These are phyloP conservation scores for Pogostemon cablin DNA, from an alignment of 257 asterid species.

Conservation along the genomic window DNA sequence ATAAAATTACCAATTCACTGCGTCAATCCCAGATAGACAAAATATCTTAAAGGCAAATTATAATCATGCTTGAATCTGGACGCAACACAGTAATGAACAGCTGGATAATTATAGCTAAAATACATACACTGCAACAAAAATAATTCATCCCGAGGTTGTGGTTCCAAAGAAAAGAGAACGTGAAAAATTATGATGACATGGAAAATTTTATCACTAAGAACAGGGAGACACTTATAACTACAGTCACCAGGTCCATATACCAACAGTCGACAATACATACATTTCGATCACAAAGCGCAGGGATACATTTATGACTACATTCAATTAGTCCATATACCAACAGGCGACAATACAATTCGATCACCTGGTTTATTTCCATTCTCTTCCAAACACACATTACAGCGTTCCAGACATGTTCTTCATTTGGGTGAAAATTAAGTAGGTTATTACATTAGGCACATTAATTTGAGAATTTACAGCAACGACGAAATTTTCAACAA, in stretches of 20 bases:
- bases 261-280: background rate
- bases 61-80: background rate
- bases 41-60: background rate
- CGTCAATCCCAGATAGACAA: background rate
- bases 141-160: background rate
- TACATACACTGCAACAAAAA: background rate
- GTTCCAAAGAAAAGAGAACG: background rate
- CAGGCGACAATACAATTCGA: background rate
- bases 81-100: constrained; percentile 12
- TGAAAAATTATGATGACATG: background rate
- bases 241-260: background rate
- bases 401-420: background rate
- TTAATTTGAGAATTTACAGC: background rate
- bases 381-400: background rate
- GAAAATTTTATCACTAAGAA: background rate
- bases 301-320: constrained; percentile 16
- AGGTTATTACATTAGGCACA: background rate
- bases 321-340: background rate
- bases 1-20: background rate
- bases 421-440: background rate
- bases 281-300: background rate
- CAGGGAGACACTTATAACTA: constrained; percentile 12
- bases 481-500: background rate
- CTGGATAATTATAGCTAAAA: background rate
- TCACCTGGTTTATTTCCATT: background rate